Percentiles rank a stretch among this genome's conserved stretches.
Conservation (phyloP, 345 rosid species). For the Camelina sativa region DNA sequence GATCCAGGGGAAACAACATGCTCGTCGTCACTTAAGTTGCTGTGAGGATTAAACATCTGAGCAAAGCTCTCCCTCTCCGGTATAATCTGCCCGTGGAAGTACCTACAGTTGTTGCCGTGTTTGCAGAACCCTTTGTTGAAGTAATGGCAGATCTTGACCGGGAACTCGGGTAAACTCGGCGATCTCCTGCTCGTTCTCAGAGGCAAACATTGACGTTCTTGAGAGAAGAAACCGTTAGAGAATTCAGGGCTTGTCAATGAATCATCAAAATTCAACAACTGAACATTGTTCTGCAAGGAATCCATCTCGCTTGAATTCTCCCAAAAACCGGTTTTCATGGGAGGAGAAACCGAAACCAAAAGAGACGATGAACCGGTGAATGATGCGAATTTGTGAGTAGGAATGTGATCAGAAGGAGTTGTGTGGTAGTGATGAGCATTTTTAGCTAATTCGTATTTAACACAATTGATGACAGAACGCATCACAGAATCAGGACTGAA, state of each 20-base stretch:
- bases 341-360: constrained; percentile 23
- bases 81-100: constrained; percentile 61
- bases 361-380: constrained; percentile 17
- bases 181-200: constrained; percentile 69
- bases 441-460: constrained; percentile 60
- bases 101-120: constrained; percentile 87
- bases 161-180: constrained; percentile 81
- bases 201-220: constrained; percentile 50
- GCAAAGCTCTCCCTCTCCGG: constrained; percentile 58
- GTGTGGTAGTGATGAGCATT: constrained; percentile 21
- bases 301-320: constrained; percentile 55
- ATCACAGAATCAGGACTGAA: constrained; percentile 73
- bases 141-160: constrained; percentile 90
- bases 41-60: constrained; percentile 54
- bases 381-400: constrained; percentile 17
- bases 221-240: constrained; percentile 52
- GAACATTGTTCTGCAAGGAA: constrained; percentile 45
- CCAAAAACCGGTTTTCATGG: constrained; percentile 55
- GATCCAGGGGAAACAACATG: constrained; percentile 63
- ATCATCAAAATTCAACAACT: constrained; percentile 50
- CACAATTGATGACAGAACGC: constrained; percentile 62
- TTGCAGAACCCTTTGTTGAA: constrained; percentile 85
- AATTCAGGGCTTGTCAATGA: constrained; percentile 50
- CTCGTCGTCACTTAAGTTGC: constrained; percentile 62
- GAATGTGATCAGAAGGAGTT: constrained; percentile 47